Conservation (phyloP, 2,329 filamentous ascomycete species). For the Didymella segeticola region DNA sequence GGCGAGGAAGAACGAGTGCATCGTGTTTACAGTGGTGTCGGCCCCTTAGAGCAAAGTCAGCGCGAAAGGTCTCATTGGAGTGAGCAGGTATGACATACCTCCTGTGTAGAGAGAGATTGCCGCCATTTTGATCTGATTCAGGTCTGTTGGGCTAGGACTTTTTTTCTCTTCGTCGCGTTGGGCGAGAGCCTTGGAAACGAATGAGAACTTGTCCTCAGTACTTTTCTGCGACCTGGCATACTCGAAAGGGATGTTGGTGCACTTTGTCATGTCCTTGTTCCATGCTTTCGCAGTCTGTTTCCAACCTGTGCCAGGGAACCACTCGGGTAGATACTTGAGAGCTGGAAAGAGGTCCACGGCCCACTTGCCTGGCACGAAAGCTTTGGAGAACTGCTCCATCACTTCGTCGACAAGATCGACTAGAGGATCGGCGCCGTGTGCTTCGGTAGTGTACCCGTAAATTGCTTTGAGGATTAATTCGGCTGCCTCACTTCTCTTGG, state of each 20-base stretch:
- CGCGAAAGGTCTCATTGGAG: neutral
- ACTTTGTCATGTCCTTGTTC: slow-evolving; percentile 17
- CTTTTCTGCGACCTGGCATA: slow-evolving; percentile 49
- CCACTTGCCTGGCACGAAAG: slow-evolving; percentile 53
- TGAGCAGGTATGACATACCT: slow-evolving; percentile 25
- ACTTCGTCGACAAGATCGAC: slow-evolving; percentile 52
- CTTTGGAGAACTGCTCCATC: slow-evolving; percentile 51
- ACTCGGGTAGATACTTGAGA: slow-evolving; percentile 53
- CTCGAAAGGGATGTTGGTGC: slow-evolving; percentile 48
- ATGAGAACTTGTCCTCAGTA: slow-evolving; percentile 41
- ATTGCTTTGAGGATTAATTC: slow-evolving; percentile 37
- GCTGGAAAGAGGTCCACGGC: slow-evolving; percentile 55
- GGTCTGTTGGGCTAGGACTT: slow-evolving; percentile 33
- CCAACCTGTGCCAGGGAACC: slow-evolving; percentile 53
- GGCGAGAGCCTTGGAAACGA: slow-evolving; percentile 43
- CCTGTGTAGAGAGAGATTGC: slow-evolving; percentile 51
- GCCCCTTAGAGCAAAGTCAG: slow-evolving; percentile 27
- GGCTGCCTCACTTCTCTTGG: slow-evolving; percentile 27
- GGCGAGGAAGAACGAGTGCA: slow-evolving; percentile 57
- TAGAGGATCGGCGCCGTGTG: slow-evolving; percentile 51
- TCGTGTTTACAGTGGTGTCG: slow-evolving; percentile 52
- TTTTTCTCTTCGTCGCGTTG: slow-evolving; percentile 28
- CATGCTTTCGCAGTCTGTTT: slow-evolving; percentile 28
- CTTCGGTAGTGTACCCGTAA: slow-evolving; percentile 54
- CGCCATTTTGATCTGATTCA: slow-evolving; percentile 48